Conservation (phyloP, 2,329 filamentous ascomycete genomes). For the Aureobasidium sp. region DNA sequence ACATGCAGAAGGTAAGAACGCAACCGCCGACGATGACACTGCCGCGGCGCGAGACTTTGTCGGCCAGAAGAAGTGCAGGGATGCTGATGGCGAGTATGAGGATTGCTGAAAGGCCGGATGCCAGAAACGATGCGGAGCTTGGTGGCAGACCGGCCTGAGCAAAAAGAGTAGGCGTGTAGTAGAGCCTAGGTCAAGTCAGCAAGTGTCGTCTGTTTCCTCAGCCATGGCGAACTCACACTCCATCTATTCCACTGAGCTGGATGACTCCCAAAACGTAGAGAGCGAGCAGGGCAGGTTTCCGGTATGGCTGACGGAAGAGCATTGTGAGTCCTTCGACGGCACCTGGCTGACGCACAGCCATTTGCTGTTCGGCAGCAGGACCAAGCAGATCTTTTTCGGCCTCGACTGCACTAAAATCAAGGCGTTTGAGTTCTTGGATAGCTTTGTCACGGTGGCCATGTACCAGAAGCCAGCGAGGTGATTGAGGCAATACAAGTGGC, state of each 20-base stretch:
- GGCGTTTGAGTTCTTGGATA: slow-evolving; percentile 33
- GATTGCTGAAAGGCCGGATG: slow-evolving; percentile 52
- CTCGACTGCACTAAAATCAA: slow-evolving; percentile 35
- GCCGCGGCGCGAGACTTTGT: slow-evolving; percentile 49
- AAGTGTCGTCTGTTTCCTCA: too few relatives aligned
- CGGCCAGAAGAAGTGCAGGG: slow-evolving; percentile 47
- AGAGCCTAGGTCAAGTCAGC: neutral
- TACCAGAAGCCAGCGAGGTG: slow-evolving; percentile 51
- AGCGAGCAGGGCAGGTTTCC: slow-evolving; percentile 44
- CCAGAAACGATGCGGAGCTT: slow-evolving; percentile 49
- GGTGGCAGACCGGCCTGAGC: slow-evolving; percentile 45
- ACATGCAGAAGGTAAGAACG: slow-evolving; percentile 43
- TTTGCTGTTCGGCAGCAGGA: slow-evolving; percentile 19
- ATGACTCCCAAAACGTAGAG: slow-evolving; percentile 54
- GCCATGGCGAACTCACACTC: slow-evolving; percentile 42
- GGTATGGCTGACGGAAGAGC: slow-evolving; percentile 25
- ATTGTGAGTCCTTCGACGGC: slow-evolving; percentile 20
- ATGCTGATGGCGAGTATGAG: slow-evolving; percentile 49
- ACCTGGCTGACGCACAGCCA: slow-evolving; percentile 11
- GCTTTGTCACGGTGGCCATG: slow-evolving; percentile 45
- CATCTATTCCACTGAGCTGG: slow-evolving; percentile 57
- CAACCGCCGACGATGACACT: slow-evolving; percentile 51
- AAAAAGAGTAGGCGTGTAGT: slow-evolving; percentile 55
- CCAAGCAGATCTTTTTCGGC: slow-evolving; percentile 43
- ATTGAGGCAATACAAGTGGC: slow-evolving; percentile 45